These are phyloP conservation scores for Rhizophora apiculata DNA, from an alignment of 345 rosid species.

Conservation along the genomic window DNA sequence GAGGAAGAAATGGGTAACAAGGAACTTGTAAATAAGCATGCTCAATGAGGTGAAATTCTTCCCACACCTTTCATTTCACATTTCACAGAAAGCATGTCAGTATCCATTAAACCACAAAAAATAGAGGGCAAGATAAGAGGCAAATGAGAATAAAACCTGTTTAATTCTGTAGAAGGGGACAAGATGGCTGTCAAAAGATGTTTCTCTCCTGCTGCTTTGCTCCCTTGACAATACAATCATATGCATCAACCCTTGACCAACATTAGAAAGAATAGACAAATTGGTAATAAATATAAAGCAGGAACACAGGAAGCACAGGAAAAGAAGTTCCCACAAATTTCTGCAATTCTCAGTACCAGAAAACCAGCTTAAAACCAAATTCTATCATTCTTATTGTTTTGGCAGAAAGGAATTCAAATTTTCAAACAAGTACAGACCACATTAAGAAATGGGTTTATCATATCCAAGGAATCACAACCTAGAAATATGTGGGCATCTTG, in stretches of 20 bases:
- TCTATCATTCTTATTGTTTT: background rate
- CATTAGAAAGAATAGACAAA: background rate
- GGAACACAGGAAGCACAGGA: background rate
- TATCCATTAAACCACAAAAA: no score
- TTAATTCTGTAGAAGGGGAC: slow-evolving; percentile 31
- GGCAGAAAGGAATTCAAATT: background rate
- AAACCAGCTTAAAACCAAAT: background rate
- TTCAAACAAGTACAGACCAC: background rate
- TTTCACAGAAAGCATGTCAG: no score
- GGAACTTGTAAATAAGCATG: background rate
- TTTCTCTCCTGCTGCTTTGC: slow-evolving; percentile 27
- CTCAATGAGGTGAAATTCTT: no score
- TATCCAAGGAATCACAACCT: no score
- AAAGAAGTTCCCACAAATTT: background rate
- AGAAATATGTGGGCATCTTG: no score
- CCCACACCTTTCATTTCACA: no score
- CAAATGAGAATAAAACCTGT: slow-evolving; percentile 14
- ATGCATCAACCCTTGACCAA: slow-evolving; percentile 1
- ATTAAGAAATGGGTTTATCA: background rate
- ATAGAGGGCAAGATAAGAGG: background rate
- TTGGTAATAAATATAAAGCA: background rate
- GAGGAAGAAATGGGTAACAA: background rate
- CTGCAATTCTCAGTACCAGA: background rate
- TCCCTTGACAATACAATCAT: slow-evolving; percentile 16
- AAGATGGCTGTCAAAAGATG: slow-evolving; percentile 27